These are phyloP conservation scores for Scopulariopsis brevicaulis DNA, from an alignment of 2,329 filamentous ascomycete species.

Conservation along the genomic window DNA sequence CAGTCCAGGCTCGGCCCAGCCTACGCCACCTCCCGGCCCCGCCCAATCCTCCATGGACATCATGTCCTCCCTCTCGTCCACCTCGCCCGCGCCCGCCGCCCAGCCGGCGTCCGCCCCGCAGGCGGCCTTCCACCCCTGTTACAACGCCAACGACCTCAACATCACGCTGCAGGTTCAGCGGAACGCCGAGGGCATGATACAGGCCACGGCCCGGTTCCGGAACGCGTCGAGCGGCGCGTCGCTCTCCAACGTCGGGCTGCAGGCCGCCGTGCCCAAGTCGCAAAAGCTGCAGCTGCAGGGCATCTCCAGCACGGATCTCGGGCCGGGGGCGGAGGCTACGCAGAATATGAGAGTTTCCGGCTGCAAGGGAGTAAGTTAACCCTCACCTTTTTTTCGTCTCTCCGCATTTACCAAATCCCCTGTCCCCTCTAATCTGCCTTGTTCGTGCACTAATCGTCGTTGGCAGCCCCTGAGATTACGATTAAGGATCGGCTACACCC, in stretches of 20 bases:
- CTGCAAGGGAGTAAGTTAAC: conserved; percentile 71
- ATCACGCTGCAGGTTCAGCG: conserved; percentile 78
- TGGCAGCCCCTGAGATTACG: conserved; percentile 70
- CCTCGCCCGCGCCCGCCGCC: conserved; percentile 28
- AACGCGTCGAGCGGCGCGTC: conserved; percentile 58
- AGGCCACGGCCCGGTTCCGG: conserved; percentile 73
- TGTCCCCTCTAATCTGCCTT: not conserved
- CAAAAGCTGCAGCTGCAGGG: conserved; percentile 88
- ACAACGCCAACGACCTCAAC: conserved; percentile 74
- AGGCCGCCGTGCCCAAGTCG: conserved; percentile 92
- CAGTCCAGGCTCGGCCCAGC: conserved; percentile 23
- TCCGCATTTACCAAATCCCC: not conserved
- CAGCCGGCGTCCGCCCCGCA: conserved; percentile 8
- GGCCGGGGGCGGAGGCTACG: conserved; percentile 68
- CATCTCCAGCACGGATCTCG: conserved; percentile 72
- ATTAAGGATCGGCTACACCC: conserved; percentile 71
- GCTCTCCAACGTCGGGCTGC: conserved; percentile 68
- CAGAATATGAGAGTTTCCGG: conserved; percentile 83
- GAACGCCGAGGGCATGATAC: conserved; percentile 66
- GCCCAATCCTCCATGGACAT: conserved; percentile 31
- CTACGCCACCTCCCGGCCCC: conserved; percentile 19
- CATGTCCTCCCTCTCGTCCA: conserved; percentile 25
- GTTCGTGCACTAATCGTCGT: not conserved
- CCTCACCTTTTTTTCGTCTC: not conserved
- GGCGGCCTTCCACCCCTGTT: conserved; percentile 49